phyloP scores from a whole-genome alignment of 73 alveolate species.

The Breviolum minutum region DNA sequence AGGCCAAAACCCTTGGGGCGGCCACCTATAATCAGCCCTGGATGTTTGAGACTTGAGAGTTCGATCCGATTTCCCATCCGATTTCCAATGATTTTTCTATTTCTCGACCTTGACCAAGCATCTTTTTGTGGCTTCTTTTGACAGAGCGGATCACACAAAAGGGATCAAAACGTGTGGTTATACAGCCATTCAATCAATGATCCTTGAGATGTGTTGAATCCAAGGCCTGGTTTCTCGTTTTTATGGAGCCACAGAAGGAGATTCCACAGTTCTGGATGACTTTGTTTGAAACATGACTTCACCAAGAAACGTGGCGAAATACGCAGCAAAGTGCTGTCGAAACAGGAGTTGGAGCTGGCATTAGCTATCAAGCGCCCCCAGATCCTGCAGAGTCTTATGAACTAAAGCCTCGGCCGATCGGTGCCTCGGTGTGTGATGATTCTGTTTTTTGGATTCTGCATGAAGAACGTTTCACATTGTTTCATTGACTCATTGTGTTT shows the following conservation, averaged over 20 bases:
- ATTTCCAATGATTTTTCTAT: neutral
- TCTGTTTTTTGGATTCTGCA: neutral
- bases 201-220: neutral
- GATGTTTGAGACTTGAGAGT: neutral
- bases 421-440: neutral
- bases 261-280: neutral
- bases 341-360: slow-evolving; percentile 19
- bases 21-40: slow-evolving; percentile 5
- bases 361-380: slow-evolving; percentile 23
- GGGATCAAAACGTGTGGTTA: too few species aligned
- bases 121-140: too few species aligned
- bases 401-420: slow-evolving; percentile 36
- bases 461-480: neutral
- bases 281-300: neutral
- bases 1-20: slow-evolving; percentile 19
- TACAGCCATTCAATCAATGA: neutral
- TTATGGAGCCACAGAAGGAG: neutral
- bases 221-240: slow-evolving; percentile 17
- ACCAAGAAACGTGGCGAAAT: too few species aligned
- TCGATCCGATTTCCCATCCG: neutral
- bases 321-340: neutral
- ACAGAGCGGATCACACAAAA: too few species aligned
- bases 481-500: neutral
- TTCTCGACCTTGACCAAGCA: neutral
- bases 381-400: slow-evolving; percentile 24